Evolutionary conservation across 2,329 filamentous ascomycete species (phyloP), one percentile per base, ranked within the genome.

Genomic region (Dactylellina parvicollis): DNA sequence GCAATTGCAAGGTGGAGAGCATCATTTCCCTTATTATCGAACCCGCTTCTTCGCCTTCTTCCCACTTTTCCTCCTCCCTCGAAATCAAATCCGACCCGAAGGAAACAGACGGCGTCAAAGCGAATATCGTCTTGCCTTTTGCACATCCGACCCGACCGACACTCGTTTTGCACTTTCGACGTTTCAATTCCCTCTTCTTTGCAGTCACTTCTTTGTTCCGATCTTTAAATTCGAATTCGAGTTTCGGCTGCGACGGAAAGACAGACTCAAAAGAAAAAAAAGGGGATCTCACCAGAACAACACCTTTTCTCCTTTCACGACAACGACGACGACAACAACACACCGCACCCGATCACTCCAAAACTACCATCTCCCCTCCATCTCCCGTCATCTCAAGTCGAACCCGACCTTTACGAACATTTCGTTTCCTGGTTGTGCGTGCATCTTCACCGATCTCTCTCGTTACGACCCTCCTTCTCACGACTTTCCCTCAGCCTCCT

Each of bases 1-100:
- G 65, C 49, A 32, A 44, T 26, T 28, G 49, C 28, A n/a, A n/a
- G 46, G 54, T 54, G 47, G 67, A 52, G 64, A 44, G 52, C 36
- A 72, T 72, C 66, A 62, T 72, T 72, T 72, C 66, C 57, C 66
- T 72, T 52, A 57, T 50, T 55, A 65, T 72, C 66, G 52, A 54
- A 64, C 70, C 42, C 59, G 44, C 54, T 62, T 71, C 55, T 26
- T 46, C 40, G 22, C 32, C 38, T 69, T 42, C 32, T 54, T 67
- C 54, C 61, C 57, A 55, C 44, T 62, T 72, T 44, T 59, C 70
- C 70, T 64, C 69, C 56, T 64, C 65, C 71, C 46, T 47, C 64
- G 26, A 59, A 47, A 50, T 40, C 36, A 55, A 69, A 55, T 44
- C 64, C 46, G 64, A 60, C 55, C 55, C 64, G 62, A 59, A 67